Base-by-base conservation (phyloP, 2,329 filamentous ascomycete genomes). In the Talaromyces rugulosus region DNA sequence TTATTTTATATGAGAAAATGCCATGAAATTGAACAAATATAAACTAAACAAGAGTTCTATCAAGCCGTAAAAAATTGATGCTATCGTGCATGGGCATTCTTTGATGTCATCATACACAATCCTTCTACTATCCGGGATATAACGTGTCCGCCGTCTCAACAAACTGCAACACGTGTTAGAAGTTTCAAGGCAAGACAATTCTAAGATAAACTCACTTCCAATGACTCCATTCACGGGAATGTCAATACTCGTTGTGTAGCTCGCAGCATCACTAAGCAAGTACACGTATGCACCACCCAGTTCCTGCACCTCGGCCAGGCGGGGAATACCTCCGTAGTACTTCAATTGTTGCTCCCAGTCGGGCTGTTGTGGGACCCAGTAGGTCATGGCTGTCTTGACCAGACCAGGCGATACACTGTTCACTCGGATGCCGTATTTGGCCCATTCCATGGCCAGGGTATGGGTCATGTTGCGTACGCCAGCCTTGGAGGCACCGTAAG, bases 371-470 rank as follows among this genome's bases (percentile, higher is more conserved):
- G 81, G 79, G 4, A 83, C 77, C 68, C 77, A 82, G 67, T 82
- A 81, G 2, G 78, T 81, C 79, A 81, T 81, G 3, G 73, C 74
- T 0, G 67, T 68, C 4, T 69, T 63, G 0, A 68, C 67, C 4
- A 68, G 63, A 1, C 67, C 66, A 0, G 67, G 64, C 1, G 63
- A 69, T 36, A 92, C 80, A 16, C 80, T 84, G 67, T 92, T 92
- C 6, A 89, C 87, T 2, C 87, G 76, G 63, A 92, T 89, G 1
- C 89, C 88, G 69, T 87, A 81, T 2, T 79, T 75, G 0, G 86
- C 87, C 88, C 88, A 91, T 73, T 92, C 89, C 0, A 86, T 87
- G 0, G 88, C 88, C 9, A 91, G 58, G 0, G 75, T 78, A 54
- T 78, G 76, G 4, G 75, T 75, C 76, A 80, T 77, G 62, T 80